Conservation (phyloP, 1,139 yeast species). For the Debaryomycetaceae sp. region DNA sequence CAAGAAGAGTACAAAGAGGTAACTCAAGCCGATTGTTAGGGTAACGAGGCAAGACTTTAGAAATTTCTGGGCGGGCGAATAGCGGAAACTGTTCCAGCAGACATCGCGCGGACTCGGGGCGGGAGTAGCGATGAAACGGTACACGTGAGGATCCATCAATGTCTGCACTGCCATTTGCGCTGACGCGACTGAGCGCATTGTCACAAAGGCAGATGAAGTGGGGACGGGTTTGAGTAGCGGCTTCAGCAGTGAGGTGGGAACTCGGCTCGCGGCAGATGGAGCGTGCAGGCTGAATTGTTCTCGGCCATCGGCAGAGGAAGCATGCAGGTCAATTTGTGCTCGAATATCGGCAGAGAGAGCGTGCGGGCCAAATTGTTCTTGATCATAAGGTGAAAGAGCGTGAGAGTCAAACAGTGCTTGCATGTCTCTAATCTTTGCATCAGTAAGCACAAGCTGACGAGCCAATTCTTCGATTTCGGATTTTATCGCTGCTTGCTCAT, state of each 20-base stretch:
- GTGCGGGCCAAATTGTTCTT: too few relatives aligned
- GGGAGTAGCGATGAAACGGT: conserved; percentile 53
- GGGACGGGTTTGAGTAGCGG: conserved; percentile 25
- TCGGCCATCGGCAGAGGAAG: too few relatives aligned
- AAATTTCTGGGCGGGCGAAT: conserved; percentile 44
- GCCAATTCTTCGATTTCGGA: neutral
- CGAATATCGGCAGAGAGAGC: too few relatives aligned
- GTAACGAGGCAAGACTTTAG: conserved; percentile 52
- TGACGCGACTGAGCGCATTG: conserved; percentile 76
- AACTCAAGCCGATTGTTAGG: conserved; percentile 47
- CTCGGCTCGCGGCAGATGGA: too few relatives aligned
- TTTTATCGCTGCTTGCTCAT: conserved; percentile 1
- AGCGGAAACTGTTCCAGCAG: conserved; percentile 62
- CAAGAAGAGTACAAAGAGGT: conserved; percentile 55
- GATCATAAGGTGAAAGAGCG: too few relatives aligned
- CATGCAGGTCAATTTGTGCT: too few relatives aligned
- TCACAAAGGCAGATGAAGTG: conserved; percentile 66
- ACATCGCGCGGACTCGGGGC: conserved; percentile 82
- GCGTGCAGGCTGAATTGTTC: too few relatives aligned
- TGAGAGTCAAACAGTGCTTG: conserved; percentile 3
- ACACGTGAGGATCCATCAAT: conserved; percentile 65
- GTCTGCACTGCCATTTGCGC: conserved; percentile 86
- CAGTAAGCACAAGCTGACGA: conserved; percentile 2
- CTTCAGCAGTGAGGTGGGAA: conserved; percentile 15
- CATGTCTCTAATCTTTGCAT: conserved; percentile 8